Percentiles rank a stretch among this genome's conserved stretches.
Conservation (phyloP, 2,329 filamentous ascomycete genomes). For the Colletotrichum euphorbiae region DNA sequence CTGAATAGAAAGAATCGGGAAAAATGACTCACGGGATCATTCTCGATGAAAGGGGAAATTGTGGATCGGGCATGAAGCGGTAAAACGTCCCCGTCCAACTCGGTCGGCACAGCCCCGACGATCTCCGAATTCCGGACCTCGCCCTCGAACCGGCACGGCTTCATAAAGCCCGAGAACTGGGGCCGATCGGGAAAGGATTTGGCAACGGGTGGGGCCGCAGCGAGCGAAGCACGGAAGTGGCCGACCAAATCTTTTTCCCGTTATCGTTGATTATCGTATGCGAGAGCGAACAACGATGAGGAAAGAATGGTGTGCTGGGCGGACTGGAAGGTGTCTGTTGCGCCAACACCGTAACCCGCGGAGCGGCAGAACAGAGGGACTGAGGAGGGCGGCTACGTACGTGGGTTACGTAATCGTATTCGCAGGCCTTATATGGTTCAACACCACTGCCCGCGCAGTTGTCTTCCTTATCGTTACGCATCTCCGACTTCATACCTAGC, state of each 20-base stretch:
- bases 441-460: no score
- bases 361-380: no score
- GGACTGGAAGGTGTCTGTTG: slow-evolving; percentile 22
- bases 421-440: no score
- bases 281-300: neutral
- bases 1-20: no score
- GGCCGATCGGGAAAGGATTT: slow-evolving; percentile 29
- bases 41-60: slow-evolving; percentile 45
- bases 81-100: slow-evolving; percentile 44
- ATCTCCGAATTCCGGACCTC: slow-evolving; percentile 40
- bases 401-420: no score
- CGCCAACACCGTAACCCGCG: no score
- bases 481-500: no score
- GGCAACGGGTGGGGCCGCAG: slow-evolving; percentile 16
- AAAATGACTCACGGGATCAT: slow-evolving; percentile 24
- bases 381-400: no score
- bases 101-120: slow-evolving; percentile 41
- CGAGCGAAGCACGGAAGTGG: slow-evolving; percentile 30
- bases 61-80: slow-evolving; percentile 57
- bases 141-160: slow-evolving; percentile 37
- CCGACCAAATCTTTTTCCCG: slow-evolving; percentile 9
- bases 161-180: slow-evolving; percentile 38
- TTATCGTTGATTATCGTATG: neutral
- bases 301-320: neutral
- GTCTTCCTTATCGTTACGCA: no score